phyloP scores from a whole-genome alignment of 2,329 filamentous ascomycete species.

The Sporothrix euskadiensis region DNA sequence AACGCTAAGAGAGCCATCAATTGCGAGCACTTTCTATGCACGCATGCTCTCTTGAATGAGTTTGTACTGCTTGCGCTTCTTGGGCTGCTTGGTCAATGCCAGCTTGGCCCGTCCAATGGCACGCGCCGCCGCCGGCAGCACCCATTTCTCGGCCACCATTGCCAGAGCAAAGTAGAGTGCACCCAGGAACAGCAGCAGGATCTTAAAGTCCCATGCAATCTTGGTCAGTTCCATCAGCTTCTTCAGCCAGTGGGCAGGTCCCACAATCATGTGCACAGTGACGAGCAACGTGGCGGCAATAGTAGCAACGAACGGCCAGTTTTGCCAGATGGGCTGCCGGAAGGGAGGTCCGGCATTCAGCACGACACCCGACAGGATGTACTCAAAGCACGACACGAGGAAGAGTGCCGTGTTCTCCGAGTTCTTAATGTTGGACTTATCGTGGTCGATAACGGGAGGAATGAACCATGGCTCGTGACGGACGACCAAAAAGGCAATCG shows the following conservation, averaged over 20 bases:
- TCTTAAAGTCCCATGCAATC: slow-evolving; percentile 70
- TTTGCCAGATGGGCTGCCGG: slow-evolving; percentile 74
- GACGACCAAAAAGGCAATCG: slow-evolving; percentile 71
- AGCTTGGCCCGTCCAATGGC: slow-evolving; percentile 63
- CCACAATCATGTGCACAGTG: slow-evolving; percentile 77
- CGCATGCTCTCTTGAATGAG: slow-evolving; percentile 69
- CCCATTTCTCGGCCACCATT: slow-evolving; percentile 68
- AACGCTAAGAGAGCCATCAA: background rate
- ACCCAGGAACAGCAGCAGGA: slow-evolving; percentile 71
- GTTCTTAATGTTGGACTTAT: slow-evolving; percentile 84
- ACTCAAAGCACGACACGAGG: slow-evolving; percentile 88
- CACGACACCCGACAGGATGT: slow-evolving; percentile 85
- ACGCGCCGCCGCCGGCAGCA: slow-evolving; percentile 70
- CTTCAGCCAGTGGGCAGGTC: slow-evolving; percentile 67
- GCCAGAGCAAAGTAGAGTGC: slow-evolving; percentile 66
- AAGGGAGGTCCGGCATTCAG: slow-evolving; percentile 91
- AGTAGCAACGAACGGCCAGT: slow-evolving; percentile 82
- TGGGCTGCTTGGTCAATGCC: slow-evolving; percentile 59
- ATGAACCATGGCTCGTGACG: slow-evolving; percentile 82
- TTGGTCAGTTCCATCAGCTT: slow-evolving; percentile 82
- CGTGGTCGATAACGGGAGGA: slow-evolving; percentile 72
- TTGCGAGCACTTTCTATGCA: slow-evolving; percentile 35
- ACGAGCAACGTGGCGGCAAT: slow-evolving; percentile 68
- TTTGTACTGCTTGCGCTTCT: slow-evolving; percentile 88
- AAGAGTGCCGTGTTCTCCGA: slow-evolving; percentile 93